Evolutionary conservation across 805 yeast genomes (phyloP), one percentile per base, ranked within the genome.

Genomic region (Clavispora vitiphila): DNA sequence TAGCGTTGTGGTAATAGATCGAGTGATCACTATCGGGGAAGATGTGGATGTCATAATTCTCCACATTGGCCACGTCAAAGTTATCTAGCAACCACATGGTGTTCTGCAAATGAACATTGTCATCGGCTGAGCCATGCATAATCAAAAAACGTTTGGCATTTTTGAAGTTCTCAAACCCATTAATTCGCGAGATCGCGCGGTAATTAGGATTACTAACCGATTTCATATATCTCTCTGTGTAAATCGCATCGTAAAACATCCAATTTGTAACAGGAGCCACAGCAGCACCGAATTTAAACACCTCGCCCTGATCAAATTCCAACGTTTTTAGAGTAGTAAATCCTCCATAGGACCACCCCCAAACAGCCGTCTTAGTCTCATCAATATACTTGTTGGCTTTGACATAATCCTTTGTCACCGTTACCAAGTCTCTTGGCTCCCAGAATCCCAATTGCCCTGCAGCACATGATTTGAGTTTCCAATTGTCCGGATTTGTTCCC

Each of bases 11-110:
- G 58, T 72, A 80, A 38, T 62, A 63, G 35, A 93, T 91, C 36
- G 82, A 72, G 60, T 93, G 99, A 57, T 90, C 91, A 19, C 95
- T 85, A 60, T 93, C 99, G 0, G 99, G 98, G 65, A 83, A 93
- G 11, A 89, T 75, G 51, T 82, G 89, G 67, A 89, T 71, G 55
- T 93, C 99, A 56, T 81, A 93, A 56, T 86, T 86, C 43, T 77
- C 81, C n/a, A 84, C 75, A 21, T 58, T 58, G 7, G 58, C 55
- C 37, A 65, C 29, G 53, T 83, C 77, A 42, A 86, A 71, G 20
- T 74, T 60, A 56, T 86, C 90, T 9, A 85, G 41, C 10, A 85
- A 65, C 56, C 75, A 74, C 43, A 76, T 69, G 2, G 86, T 74
- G 57, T 86, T 85, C 54, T 83, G 88, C 40, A 82, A 65, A 61